Base-by-base conservation (phyloP, 2,329 filamentous ascomycete genomes). In the Epicoccum nigrum region DNA sequence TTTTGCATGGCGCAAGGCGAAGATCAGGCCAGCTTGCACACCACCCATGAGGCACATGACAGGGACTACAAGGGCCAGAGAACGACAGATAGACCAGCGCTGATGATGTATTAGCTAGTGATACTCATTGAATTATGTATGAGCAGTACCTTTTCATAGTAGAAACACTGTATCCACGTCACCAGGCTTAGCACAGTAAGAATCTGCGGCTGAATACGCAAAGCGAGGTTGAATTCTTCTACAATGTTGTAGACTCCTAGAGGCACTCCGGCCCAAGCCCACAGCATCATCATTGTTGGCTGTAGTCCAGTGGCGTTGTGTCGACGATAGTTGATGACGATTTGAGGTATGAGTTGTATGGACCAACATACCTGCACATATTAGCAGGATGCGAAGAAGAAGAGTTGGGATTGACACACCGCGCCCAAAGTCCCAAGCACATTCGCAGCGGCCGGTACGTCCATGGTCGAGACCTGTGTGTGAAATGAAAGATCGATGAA, bases 201-300 rank as follows among this genome's bases (percentile, higher is more conserved):
- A n/a, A 83, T 79, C 60, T 84, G 80, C 2, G 81, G 80, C 62
- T 84, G 81, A n/a, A 84, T 73, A 28, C 75, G 71, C 1, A 84
- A 63, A 2, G 81, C 80, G 32, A 83, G 63, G 54, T 81, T 83
- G 70, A 82, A 81, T 13, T 77, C 63, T 44, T 78, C 74, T 1
- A 80, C 79, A 28, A 83, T 82, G 56, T 83, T 83, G 67, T 84
- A 84, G 11, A 83, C 80, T 2, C 86, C 87, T 0, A 89, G 75
- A 0, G 86, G 86, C 0, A 89, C 82, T 0, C 86, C 86, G 1
- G 86, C 86, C 74, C 79, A 83, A 0, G 85, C 84, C 81, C 86
- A 89, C 2, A 88, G 77, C 67, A 89, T 81, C 86, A 89, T 89
- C 86, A 89, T 88, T 0, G 83, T 83, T 0, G 83, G 80, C 41